These are phyloP conservation scores for Phoma sp. DNA, from an alignment of 2,329 filamentous ascomycete species.

Conservation along the genomic window DNA sequence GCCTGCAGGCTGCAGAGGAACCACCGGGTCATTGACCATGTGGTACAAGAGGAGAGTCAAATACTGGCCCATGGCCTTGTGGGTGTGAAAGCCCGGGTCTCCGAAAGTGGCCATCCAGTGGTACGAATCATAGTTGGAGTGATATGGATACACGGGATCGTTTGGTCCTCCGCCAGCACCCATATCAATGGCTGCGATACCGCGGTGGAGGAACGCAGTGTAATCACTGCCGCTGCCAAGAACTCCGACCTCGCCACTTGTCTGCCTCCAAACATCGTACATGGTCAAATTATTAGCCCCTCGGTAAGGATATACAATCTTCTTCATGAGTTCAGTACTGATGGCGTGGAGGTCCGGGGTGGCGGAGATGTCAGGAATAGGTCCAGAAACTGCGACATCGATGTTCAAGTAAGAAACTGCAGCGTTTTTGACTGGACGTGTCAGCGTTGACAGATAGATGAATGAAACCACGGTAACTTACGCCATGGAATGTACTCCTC, in stretches of 20 bases:
- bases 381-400: slow-evolving; percentile 56
- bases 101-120: slow-evolving; percentile 60
- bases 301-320: slow-evolving; percentile 49
- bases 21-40: slow-evolving; percentile 46
- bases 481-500: slow-evolving; percentile 57
- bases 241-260: slow-evolving; percentile 48
- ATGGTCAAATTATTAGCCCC: slow-evolving; percentile 49
- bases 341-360: slow-evolving; percentile 51
- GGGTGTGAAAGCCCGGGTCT: slow-evolving; percentile 58
- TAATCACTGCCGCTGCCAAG: slow-evolving; percentile 57
- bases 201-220: slow-evolving; percentile 55
- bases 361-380: slow-evolving; percentile 47
- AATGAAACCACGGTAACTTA: too few species aligned
- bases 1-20: slow-evolving; percentile 49
- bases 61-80: slow-evolving; percentile 58
- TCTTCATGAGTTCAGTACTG: slow-evolving; percentile 47
- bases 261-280: slow-evolving; percentile 53
- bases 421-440: slow-evolving; percentile 42
- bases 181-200: slow-evolving; percentile 52
- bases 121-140: slow-evolving; percentile 56
- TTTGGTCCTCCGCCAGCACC: slow-evolving; percentile 46
- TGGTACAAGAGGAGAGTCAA: slow-evolving; percentile 52
- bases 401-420: slow-evolving; percentile 59
- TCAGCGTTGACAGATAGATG: too few species aligned
- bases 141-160: slow-evolving; percentile 56